Conservation (phyloP, 2,329 filamentous ascomycete species). For the Bisporella sp. region DNA sequence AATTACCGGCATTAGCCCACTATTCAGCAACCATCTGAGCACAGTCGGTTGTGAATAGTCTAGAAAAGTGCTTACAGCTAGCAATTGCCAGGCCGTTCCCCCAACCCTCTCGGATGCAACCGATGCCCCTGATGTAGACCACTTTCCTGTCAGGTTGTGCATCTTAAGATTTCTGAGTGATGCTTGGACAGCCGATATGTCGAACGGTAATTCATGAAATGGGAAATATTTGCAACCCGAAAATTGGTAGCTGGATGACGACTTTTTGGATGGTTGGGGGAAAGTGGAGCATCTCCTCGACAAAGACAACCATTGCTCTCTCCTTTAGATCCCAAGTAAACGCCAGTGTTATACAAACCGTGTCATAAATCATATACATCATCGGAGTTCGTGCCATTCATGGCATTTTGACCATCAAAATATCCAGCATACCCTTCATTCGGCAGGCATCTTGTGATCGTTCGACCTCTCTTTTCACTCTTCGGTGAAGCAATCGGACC, state of each 20-base stretch:
- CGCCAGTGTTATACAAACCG: slow-evolving; percentile 36
- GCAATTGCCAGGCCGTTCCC: slow-evolving; percentile 31
- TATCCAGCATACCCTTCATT: slow-evolving; percentile 83
- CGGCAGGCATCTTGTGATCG: slow-evolving; percentile 75
- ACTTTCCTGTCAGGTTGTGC: slow-evolving; percentile 35
- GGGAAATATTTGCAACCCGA: neutral
- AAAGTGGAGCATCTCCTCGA: no score
- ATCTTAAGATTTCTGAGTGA: slow-evolving; percentile 23
- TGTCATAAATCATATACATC: neutral
- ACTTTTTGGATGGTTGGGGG: neutral
- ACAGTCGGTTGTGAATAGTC: no score
- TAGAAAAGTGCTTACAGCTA: slow-evolving; percentile 17
- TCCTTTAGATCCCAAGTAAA: slow-evolving; percentile 13
- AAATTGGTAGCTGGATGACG: neutral
- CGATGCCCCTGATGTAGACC: slow-evolving; percentile 36
- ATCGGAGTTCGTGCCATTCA: slow-evolving; percentile 9
- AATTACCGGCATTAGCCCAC: slow-evolving; percentile 9
- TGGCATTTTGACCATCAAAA: slow-evolving; percentile 49
- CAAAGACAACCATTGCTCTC: no score
- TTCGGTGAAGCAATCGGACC: slow-evolving; percentile 60
- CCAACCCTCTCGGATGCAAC: neutral
- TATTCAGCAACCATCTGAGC: no score
- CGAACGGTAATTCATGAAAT: neutral
- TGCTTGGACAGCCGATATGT: slow-evolving; percentile 14
- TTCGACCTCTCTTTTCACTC: slow-evolving; percentile 73